Percentiles rank a stretch among this genome's conserved stretches.
Conservation (phyloP, 345 rosid species). For the Aquilaria malaccensis region DNA sequence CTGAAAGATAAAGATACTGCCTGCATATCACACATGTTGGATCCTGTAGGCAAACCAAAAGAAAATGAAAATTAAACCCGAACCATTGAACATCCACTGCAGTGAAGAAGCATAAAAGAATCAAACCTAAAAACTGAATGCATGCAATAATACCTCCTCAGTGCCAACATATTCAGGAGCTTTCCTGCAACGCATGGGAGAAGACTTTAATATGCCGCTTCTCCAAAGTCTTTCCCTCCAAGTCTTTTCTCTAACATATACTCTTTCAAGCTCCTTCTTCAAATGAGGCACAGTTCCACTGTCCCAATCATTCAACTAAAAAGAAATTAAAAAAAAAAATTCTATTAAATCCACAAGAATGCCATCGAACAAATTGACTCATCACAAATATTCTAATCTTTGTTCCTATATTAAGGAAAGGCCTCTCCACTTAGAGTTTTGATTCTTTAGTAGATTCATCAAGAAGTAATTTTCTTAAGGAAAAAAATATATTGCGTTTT, state of each 20-base stretch:
- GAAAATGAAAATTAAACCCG: slow-evolving; percentile 15
- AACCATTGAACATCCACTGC: not conserved
- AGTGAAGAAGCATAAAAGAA: not conserved
- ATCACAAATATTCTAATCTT: too few relatives aligned
- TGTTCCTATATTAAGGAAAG: too few relatives aligned
- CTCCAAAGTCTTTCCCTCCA: slow-evolving; percentile 87
- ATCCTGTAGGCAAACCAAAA: slow-evolving; percentile 48
- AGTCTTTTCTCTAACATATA: slow-evolving; percentile 56
- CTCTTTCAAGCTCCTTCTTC: slow-evolving; percentile 67
- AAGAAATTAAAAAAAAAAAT: slow-evolving; percentile 11
- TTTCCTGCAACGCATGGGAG: slow-evolving; percentile 58
- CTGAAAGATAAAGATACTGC: slow-evolving; percentile 86
- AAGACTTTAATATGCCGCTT: slow-evolving; percentile 72
- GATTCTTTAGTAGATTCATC: too few relatives aligned
- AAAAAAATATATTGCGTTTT: too few relatives aligned
- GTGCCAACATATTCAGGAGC: slow-evolving; percentile 76
- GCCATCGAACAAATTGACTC: too few relatives aligned
- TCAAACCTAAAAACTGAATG: not conserved
- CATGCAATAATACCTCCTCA: slow-evolving; percentile 59
- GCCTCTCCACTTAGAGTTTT: too few relatives aligned
- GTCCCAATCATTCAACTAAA: slow-evolving; percentile 37
- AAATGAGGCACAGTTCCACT: slow-evolving; percentile 52
- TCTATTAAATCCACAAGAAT: too few relatives aligned
- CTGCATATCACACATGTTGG: slow-evolving; percentile 83
- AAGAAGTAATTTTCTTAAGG: too few relatives aligned